Percentiles rank a stretch among this genome's conserved stretches.
Evolutionary conservation across 2,329 filamentous ascomycete genomes (phyloP).

Genomic region (Xylaria sp.): DNA sequence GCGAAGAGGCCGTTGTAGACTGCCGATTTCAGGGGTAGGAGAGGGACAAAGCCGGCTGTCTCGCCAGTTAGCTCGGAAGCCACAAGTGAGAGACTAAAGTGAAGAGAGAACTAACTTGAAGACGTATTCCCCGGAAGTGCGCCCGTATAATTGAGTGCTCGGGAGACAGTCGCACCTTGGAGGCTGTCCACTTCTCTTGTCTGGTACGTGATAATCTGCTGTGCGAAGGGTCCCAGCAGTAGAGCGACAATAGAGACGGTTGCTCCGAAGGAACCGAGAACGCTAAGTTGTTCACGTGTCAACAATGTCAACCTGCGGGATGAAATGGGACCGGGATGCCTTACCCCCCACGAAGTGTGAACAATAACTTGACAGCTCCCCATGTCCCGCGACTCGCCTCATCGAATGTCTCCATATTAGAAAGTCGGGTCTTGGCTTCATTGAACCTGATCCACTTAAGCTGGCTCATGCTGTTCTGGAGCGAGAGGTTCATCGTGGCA

Average conservation of each 20-base stretch:
- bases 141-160: constrained; percentile 47
- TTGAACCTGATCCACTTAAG: constrained; percentile 52
- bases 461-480: constrained; percentile 50
- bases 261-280: constrained; percentile 48
- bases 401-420: constrained; percentile 51
- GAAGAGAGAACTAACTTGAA: constrained; percentile 35
- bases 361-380: constrained; percentile 48
- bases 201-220: constrained; percentile 50
- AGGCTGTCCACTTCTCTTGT: constrained; percentile 39
- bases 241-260: constrained; percentile 47
- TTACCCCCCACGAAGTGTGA: constrained; percentile 47
- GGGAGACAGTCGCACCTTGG: constrained; percentile 45
- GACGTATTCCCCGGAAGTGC: constrained; percentile 45
- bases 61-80: not conserved
- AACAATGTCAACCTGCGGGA: not conserved
- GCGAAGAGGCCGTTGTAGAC: constrained; percentile 53
- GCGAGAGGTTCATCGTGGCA: constrained; percentile 47
- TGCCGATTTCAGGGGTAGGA: constrained; percentile 50
- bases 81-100: not conserved
- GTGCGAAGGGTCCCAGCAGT: constrained; percentile 49
- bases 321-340: constrained; percentile 4
- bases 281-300: constrained; percentile 29
- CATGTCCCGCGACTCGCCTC: constrained; percentile 50
- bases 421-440: constrained; percentile 45
- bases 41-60: constrained; percentile 48